Conservation (phyloP, 495 filamentous ascomycete species). For the Halenospora varia region DNA sequence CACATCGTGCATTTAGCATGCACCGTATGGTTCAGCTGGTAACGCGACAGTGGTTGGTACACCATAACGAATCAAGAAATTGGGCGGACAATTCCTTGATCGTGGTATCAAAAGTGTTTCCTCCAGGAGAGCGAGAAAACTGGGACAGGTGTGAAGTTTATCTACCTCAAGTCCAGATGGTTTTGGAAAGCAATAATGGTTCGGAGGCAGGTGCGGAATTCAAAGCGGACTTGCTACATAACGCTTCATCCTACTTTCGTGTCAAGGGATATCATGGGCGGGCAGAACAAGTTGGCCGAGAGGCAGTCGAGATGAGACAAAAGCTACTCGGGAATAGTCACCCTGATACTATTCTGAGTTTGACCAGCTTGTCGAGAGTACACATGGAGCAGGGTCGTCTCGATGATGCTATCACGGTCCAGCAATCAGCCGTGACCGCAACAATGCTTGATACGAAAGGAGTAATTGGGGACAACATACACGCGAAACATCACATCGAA, state of each 20-base stretch:
- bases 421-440: too few species aligned
- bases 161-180: background rate
- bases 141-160: background rate
- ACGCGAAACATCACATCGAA: too few species aligned
- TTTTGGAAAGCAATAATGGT: background rate
- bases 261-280: constrained; percentile 17
- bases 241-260: background rate
- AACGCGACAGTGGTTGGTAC: constrained; percentile 35
- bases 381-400: background rate
- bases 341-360: constrained; percentile 30
- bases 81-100: background rate
- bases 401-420: too few species aligned
- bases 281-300: background rate
- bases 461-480: too few species aligned
- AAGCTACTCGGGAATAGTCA: constrained; percentile 27
- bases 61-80: background rate
- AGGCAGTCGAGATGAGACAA: background rate
- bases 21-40: constrained; percentile 43
- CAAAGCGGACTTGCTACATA: background rate
- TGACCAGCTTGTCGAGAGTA: constrained; percentile 22
- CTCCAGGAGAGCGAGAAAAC: background rate
- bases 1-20: constrained; percentile 25
- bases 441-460: too few species aligned
- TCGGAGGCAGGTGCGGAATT: background rate
- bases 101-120: background rate